Evolutionary conservation across 768 basidiomycete genomes (phyloP), one percentile per base, ranked within the genome.

Genomic region (Lyophyllum semitale): DNA sequence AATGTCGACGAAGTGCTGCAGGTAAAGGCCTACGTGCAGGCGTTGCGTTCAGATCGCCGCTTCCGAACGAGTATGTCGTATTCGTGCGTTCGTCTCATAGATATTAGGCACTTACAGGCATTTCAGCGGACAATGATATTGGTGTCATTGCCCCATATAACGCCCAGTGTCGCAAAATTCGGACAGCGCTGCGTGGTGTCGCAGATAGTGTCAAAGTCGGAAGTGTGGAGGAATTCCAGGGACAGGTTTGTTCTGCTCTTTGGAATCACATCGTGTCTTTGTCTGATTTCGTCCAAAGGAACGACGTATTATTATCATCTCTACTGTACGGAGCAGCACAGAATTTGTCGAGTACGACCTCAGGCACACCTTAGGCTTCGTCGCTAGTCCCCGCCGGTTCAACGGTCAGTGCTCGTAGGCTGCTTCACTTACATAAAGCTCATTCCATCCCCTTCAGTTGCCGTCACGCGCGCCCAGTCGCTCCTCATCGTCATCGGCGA

Each of bases 141-240:
- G 87, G 85, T n/a, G 68, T 88, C n/a, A 87, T 88, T 20, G 72
- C 87, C 0, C 87, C 87, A 1, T 89, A 89, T 59, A 77, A 83
- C 63, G 84, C 84, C 1, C 87, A 89, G 60, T 68, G 76, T 26
- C 72, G 72, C 58, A 85, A 85, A 63, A 80, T 87, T 73, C 45
- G 70, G 66, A 30, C 60, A 71, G 13, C 63, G 81, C 22, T 62
- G 52, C 42, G 68, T 65, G 48, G 70, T 67, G 53, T 63, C 42
- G 56, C 63, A 63, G 63, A 54, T 74, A 60, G 58, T 59, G 30
- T 86, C 63, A 86, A 82, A 54, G 84, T 88, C 12, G 86, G 84
- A 27, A 84, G 81, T 41, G 85, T 86, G 5, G 87, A 89, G 65
- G 83, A 85, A 53, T 87, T 85, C 67, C 87, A 88, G 66, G 87